Evolutionary conservation across 306 rosid genomes (phyloP).

Genomic region (Lithocarpus polystachyus): DNA sequence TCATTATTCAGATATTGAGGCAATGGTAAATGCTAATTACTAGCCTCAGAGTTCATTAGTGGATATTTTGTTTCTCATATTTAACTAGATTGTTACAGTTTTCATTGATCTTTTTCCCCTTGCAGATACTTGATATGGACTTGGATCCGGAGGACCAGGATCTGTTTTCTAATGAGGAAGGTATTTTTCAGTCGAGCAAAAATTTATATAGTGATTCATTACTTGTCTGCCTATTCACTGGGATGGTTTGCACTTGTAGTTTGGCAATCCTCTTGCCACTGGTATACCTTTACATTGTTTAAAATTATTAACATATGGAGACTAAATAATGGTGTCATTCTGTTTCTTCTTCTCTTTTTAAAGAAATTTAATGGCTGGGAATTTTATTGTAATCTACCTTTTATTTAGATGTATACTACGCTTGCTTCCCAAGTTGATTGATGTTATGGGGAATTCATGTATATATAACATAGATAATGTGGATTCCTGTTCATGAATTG

Average conservation of each 20-base stretch:
- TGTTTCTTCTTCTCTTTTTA: background rate
- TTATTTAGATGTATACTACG: background rate
- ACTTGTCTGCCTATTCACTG: background rate
- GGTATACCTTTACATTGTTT: background rate
- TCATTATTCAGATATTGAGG: slow-evolving; percentile 86
- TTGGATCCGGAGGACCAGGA: slow-evolving; percentile 82
- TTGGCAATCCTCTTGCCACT: background rate
- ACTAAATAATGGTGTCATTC: background rate
- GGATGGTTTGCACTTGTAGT: background rate
- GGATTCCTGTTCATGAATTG: background rate
- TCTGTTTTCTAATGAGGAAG: slow-evolving; percentile 59
- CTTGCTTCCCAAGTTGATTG: background rate
- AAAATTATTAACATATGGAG: background rate
- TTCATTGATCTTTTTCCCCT: slow-evolving; percentile 7
- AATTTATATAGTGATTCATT: background rate
- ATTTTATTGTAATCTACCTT: background rate
- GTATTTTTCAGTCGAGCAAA: slow-evolving; percentile 35
- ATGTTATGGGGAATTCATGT: background rate
- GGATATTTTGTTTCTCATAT: slow-evolving; percentile 3
- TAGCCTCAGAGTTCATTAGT: slow-evolving; percentile 10
- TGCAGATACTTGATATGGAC: slow-evolving; percentile 95
- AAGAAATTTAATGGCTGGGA: background rate
- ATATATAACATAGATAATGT: background rate
- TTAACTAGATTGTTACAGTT: slow-evolving; percentile 5
- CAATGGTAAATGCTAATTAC: slow-evolving; percentile 59